Evolutionary conservation across 2,329 filamentous ascomycete genomes (phyloP), one percentile per base, ranked within the genome.

Genomic region (Penicillium sp.): DNA sequence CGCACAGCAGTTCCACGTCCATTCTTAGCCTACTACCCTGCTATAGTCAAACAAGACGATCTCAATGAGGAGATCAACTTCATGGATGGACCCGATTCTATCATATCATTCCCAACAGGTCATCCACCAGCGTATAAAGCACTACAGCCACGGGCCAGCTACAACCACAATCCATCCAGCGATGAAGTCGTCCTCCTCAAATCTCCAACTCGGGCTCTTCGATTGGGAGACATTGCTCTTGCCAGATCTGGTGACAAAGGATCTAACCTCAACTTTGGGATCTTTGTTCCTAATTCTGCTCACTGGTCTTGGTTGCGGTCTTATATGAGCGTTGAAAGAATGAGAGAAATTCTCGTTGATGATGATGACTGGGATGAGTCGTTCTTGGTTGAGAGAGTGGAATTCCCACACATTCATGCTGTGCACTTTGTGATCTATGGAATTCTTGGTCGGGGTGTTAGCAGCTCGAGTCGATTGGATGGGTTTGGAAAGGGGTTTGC

Each of bases 341-440:
- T 82, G 54, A 68, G 71, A n/a, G 62, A 73, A 9, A 62, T 79
- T 47, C 73, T 82, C 1, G 79, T 72, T 25, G 6, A 29, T 10
- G 54, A 52, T 0, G 70, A 77, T 10, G 80, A 82, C 57, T 81
- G 77, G 73, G 63, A 74, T 8, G 73, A 79, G 40, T 70, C 75
- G 46, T 75, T 73, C 61, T 67, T 69, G 19, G 65, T 82, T 3
- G 80, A 82, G 63, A 66, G 81, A 15, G 77, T 81, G n/a, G 80
- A 82, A 67, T 78, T 82, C 52, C 70, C 74, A 0, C 63, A 71
- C 4, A 73, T 82, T 0, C 67, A 66, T 35, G 80, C 80, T 0
- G 81, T 83, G 21, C 77, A 84, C 61, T 82, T 81, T 68, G 79
- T 82, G 10, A 69, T 82, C 2, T 82, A 81, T 56, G 80, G 79